Base-by-base conservation (phyloP, 805 yeast genomes). In the Wickerhamiella parazyma region DNA sequence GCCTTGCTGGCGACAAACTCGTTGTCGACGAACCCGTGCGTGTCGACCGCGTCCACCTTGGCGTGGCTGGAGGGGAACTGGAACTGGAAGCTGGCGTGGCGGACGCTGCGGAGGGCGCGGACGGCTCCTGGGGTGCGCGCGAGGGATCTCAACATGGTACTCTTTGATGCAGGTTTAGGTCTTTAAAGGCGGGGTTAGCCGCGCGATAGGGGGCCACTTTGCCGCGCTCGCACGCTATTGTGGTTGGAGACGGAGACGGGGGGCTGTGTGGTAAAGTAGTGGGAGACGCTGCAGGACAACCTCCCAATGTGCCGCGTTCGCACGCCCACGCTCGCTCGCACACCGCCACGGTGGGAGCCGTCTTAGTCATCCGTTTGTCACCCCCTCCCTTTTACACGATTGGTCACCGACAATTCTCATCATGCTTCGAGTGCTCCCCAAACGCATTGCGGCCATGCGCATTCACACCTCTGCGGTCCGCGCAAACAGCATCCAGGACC, bases 401-500 rank as follows among this genome's bases (percentile, higher is more conserved):
- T 28, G 31, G 31, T 28, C 31, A 28, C 31, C 35, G 10, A 11
- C 35, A 21, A 21, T 16, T 14, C 21, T 28, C 41, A 38, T 38
- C 41, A 38, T 38, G 41, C 41, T 38, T 38, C 46, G 54, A 36
- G 31, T 38, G 42, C 38, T 43, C 33, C 42, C 41, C 35, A 38
- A 24, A 38, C 42, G 46, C 42, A 33, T 33, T 24, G 45, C 31
- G 16, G 49, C 51, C 31, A 42, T 38, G 42, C 48, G 51, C 44
- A 39, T 56, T 51, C 55, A 50, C 54, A 52, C 56, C 33, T 51
- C 58, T 16, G 54, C 40, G 17, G 53, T 49, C 24, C 56, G 58
- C 38, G 49, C 52, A 54, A 73, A 87, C 72, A 69, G 81, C 61
- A 65, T 87, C 60, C 73, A 83, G 63, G 95, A 87, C 54, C 73